Evolutionary conservation across 2,329 filamentous ascomycete genomes (phyloP), one percentile per base, ranked within the genome.

Genomic region (Diaporthe capsici): DNA sequence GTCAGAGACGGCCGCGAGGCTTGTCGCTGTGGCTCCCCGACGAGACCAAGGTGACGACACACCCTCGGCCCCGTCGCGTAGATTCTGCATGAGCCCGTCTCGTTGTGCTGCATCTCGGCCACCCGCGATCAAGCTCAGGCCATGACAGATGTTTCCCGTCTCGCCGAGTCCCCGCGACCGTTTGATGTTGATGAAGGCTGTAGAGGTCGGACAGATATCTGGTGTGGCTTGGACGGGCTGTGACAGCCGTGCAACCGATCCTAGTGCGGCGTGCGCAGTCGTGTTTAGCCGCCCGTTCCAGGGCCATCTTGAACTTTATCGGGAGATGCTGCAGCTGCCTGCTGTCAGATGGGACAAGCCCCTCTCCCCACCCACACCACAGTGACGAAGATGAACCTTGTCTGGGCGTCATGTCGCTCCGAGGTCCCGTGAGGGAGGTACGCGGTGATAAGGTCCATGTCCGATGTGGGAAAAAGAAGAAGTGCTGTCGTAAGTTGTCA

Each of bases 301-400:
- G 28, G 39, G 42, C 58, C 57, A 73, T 61, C 58, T 73, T 31
- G 57, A 73, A 55, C 58, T 73, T 65, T 44, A 53, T 63, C 55
- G 57, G 71, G 58, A 60, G 58, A 63, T 73, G 58, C 71, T 63
- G 55, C 71, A 63, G 58, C 71, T 68, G 47, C 65, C 65, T 68
- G 65, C 65, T 68, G 65, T 68, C 47, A 68, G 65, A 68, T 68
- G 65, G 65, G 47, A 10, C 31, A n/a, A 68, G 12, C 63, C 61
- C 61, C 37, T 39, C 37, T 39, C 37, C 37, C 37, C 37, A 39
- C 37, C 61, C 61, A 22, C 28, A 39, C 63, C 20, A 12, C 13
- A 10, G 28, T 51, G 47, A n/a, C 44, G 65, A n/a, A 28, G 31
- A 34, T 39, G 28, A 68, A 53, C 47, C 47, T 68, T 53, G 47